A percentile compares a stretch with the other conserved stretches of the same genome.
Evolutionary conservation across 352 stramenopile species (phyloP).

Genomic region (Globisporangium canariense): DNA sequence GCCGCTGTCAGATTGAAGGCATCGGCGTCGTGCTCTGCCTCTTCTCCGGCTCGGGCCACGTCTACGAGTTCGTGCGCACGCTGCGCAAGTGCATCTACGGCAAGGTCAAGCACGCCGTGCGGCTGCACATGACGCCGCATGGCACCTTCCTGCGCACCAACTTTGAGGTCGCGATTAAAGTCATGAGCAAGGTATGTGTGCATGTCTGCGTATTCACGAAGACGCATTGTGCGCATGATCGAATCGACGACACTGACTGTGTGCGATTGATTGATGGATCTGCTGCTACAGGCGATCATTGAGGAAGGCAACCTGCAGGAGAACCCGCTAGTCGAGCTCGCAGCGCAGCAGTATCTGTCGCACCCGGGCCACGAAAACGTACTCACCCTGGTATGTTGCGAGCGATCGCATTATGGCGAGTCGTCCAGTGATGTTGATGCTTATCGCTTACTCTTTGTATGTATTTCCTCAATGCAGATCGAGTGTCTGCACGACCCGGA

Average conservation of each 20-base stretch:
- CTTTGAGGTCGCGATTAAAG: constrained; percentile 81
- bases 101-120: constrained; percentile 86
- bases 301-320: constrained; percentile 84
- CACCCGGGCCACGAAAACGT: constrained; percentile 81
- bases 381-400: constrained; percentile 60
- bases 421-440: background rate
- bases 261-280: background rate
- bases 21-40: constrained; percentile 73
- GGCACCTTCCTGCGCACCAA: constrained; percentile 80
- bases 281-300: constrained; percentile 67
- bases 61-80: constrained; percentile 86
- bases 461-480: constrained; percentile 31
- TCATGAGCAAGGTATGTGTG: constrained; percentile 80
- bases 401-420: background rate
- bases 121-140: constrained; percentile 68
- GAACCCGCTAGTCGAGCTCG: constrained; percentile 83
- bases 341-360: constrained; percentile 81
- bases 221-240: background rate
- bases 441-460: background rate
- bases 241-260: background rate
- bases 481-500: constrained; percentile 82
- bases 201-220: background rate
- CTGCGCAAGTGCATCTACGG: constrained; percentile 87
- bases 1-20: constrained; percentile 69
- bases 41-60: constrained; percentile 75